Percentiles rank a stretch among this genome's conserved stretches.
Evolutionary conservation across 1,139 yeast genomes (phyloP).

Genomic region (Geotrichum citri-aurantii): DNA sequence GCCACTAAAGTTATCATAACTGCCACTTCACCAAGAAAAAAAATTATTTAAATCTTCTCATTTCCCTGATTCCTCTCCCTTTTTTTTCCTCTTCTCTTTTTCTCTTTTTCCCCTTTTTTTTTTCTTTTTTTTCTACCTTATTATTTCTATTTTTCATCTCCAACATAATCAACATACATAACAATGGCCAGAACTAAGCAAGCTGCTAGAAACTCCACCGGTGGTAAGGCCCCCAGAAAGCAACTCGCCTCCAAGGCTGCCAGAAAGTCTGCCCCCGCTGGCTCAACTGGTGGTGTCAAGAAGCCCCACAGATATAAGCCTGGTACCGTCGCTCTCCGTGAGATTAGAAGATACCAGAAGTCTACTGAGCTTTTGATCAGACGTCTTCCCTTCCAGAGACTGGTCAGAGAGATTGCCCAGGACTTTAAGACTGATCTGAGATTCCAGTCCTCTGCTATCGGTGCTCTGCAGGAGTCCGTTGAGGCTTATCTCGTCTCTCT

Average conservation of each 20-base stretch:
- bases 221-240: slow-evolving; percentile 99
- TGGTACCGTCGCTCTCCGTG: slow-evolving; percentile 99
- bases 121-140: slow-evolving; percentile 1
- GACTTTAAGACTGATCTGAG: slow-evolving; percentile 97
- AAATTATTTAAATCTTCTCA: background rate
- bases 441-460: slow-evolving; percentile 98
- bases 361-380: slow-evolving; percentile 95
- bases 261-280: slow-evolving; percentile 77
- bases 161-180: slow-evolving; percentile 7
- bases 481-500: slow-evolving; percentile 92
- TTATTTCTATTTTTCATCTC: slow-evolving; percentile 1
- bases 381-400: slow-evolving; percentile 98
- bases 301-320: slow-evolving; percentile 99
- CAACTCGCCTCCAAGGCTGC: slow-evolving; percentile 99
- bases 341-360: slow-evolving; percentile 98
- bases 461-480: slow-evolving; percentile 98
- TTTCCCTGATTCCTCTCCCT: slow-evolving; percentile 15
- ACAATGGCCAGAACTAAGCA: slow-evolving; percentile 97
- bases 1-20: slow-evolving; percentile 3
- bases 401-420: slow-evolving; percentile 96
- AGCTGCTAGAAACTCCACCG: slow-evolving; percentile 98
- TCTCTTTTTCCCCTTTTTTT: slow-evolving; percentile 12
- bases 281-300: slow-evolving; percentile 97
- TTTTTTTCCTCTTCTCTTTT: slow-evolving; percentile 16
- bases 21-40: background rate